Conservation (phyloP, 257 asterid species). For the Eustoma russellianum region DNA sequence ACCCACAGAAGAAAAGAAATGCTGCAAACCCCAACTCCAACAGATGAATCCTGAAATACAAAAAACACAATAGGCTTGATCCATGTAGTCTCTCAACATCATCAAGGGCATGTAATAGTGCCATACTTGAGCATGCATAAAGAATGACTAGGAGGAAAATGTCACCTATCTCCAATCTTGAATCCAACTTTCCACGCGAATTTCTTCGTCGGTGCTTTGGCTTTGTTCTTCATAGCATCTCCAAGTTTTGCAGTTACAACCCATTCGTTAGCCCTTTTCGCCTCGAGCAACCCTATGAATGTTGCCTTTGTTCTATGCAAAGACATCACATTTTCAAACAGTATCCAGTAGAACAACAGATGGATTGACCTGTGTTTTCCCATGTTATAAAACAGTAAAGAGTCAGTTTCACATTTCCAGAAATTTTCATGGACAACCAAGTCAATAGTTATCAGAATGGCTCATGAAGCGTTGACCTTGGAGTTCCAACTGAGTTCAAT, state of each 20-base stretch:
- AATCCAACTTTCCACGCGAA: constrained; percentile 20
- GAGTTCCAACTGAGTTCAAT: constrained; percentile 90
- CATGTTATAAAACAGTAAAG: not conserved
- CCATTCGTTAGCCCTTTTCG: constrained; percentile 90
- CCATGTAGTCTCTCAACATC: not conserved
- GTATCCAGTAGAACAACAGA: constrained; percentile 83
- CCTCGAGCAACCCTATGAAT: constrained; percentile 78
- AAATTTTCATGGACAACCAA: too few relatives aligned
- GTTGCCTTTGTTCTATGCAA: constrained; percentile 96
- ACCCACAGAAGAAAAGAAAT: constrained; percentile 78
- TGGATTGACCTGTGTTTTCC: constrained; percentile 66
- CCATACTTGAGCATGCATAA: too few relatives aligned
- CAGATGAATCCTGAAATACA: constrained; percentile 41
- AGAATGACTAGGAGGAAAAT: not conserved
- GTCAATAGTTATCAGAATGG: too few relatives aligned
- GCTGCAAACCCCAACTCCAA: constrained; percentile 72
- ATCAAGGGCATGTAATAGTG: not conserved
- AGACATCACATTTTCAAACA: constrained; percentile 94
- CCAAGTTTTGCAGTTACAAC: constrained; percentile 95
- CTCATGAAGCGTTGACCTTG: constrained; percentile 35
- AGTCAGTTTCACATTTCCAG: not conserved
- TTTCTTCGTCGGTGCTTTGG: constrained; percentile 33
- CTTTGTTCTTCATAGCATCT: constrained; percentile 61
- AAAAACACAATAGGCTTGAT: not conserved
- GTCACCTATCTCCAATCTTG: constrained; percentile 63